Conservation (phyloP, 345 rosid species). For the Camelina laxa region DNA sequence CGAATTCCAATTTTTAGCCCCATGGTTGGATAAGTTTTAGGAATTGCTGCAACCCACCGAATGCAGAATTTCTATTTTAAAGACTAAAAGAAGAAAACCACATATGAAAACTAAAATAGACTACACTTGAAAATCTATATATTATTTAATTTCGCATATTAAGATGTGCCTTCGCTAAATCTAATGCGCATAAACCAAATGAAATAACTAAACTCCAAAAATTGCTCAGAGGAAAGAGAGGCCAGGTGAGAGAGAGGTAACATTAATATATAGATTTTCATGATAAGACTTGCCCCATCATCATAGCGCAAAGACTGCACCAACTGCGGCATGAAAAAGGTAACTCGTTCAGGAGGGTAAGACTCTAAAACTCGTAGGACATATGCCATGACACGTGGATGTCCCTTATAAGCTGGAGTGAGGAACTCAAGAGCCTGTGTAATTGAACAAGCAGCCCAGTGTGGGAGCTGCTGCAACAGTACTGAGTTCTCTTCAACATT, state of each 20-base stretch:
- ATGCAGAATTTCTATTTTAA: conserved; percentile 9
- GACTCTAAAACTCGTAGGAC: conserved; percentile 96
- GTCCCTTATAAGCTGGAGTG: conserved; percentile 92
- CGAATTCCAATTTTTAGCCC: neutral
- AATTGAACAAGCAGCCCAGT: conserved; percentile 99
- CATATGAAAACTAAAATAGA: neutral
- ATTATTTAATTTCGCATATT: conserved; percentile 8
- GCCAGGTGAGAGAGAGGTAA: neutral
- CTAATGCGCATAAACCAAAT: conserved; percentile 10
- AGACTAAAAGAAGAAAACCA: neutral
- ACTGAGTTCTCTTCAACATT: conserved; percentile 93
- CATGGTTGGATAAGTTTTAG: conserved; percentile 5
- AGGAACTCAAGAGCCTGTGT: conserved; percentile 97
- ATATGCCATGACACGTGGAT: conserved; percentile 99
- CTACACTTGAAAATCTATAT: neutral
- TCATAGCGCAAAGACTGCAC: conserved; percentile 94
- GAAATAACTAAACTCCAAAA: conserved; percentile 12
- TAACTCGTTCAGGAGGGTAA: conserved; percentile 95
- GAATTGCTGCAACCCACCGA: neutral
- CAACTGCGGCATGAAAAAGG: conserved; percentile 99
- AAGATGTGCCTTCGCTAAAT: conserved; percentile 27
- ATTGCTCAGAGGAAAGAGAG: conserved; percentile 11
- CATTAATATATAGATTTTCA: conserved; percentile 16
- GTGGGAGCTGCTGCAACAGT: conserved; percentile 97
- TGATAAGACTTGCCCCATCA: conserved; percentile 66